These are phyloP conservation scores for Boletus sp. DNA, from an alignment of 1,284 basidiomycete species.

Conservation along the genomic window DNA sequence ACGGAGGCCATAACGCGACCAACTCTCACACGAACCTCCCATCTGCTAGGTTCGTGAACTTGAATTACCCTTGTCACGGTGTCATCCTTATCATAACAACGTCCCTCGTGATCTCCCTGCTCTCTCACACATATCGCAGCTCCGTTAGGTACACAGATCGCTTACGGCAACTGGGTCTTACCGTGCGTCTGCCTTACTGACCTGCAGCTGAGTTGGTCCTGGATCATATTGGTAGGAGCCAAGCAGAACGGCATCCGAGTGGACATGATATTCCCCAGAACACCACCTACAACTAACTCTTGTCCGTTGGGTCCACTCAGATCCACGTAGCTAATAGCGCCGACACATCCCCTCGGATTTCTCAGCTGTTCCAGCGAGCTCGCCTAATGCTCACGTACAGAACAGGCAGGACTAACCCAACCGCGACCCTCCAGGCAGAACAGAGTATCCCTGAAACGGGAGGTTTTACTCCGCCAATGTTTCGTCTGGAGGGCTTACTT, in stretches of 20 bases:
- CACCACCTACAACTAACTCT: not conserved
- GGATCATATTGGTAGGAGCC: too few relatives aligned
- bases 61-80: too few relatives aligned
- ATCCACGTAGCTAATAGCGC: not conserved
- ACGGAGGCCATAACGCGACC: too few relatives aligned
- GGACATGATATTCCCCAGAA: not conserved
- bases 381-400: conserved; percentile 5
- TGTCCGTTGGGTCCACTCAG: not conserved
- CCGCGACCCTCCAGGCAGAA: too few relatives aligned
- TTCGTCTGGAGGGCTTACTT: too few relatives aligned
- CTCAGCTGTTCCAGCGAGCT: conserved; percentile 10
- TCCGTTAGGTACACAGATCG: not conserved
- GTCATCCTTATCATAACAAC: not conserved
- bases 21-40: conserved; percentile 15
- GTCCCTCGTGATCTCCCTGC: not conserved
- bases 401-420: too few relatives aligned
- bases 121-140: not conserved
- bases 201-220: too few relatives aligned
- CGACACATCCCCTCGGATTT: conserved; percentile 23
- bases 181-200: too few relatives aligned
- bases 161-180: too few relatives aligned
- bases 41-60: not conserved
- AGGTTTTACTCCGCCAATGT: too few relatives aligned
- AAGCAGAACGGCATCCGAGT: too few relatives aligned
- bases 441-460: too few relatives aligned